A percentile compares a stretch with the other conserved stretches of the same genome.
Evolutionary conservation across 352 stramenopile genomes (phyloP).

Genomic region (Hyaloperonospora arabidopsidis): DNA sequence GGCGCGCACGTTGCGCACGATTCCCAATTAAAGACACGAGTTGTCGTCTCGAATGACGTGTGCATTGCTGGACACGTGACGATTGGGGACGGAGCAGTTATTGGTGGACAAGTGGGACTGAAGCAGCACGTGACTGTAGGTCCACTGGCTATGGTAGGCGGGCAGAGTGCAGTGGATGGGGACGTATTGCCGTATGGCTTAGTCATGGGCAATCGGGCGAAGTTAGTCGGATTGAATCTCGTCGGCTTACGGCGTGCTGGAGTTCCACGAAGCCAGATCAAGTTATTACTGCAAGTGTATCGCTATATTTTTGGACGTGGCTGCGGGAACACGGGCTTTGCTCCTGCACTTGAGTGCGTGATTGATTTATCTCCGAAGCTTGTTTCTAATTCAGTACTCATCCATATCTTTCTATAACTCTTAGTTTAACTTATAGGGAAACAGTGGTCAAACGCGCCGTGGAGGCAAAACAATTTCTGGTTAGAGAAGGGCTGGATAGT

Average conservation of each 20-base stretch:
- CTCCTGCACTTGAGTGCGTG: constrained; percentile 60
- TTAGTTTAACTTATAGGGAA: constrained; percentile 45
- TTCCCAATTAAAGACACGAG: constrained; percentile 45
- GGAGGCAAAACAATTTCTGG: constrained; percentile 45
- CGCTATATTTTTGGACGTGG: constrained; percentile 64
- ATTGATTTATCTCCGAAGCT: background rate
- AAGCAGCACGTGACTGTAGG: constrained; percentile 74
- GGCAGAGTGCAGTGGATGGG: constrained; percentile 72
- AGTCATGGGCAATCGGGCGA: constrained; percentile 66
- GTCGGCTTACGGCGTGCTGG: constrained; percentile 59
- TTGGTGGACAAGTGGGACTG: constrained; percentile 68
- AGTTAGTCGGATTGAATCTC: constrained; percentile 69
- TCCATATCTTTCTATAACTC: constrained; percentile 1
- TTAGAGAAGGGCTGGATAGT: constrained; percentile 30
- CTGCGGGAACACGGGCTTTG: constrained; percentile 59
- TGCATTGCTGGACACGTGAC: constrained; percentile 73
- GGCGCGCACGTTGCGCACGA: constrained; percentile 73
- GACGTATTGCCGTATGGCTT: constrained; percentile 77
- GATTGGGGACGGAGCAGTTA: constrained; percentile 66
- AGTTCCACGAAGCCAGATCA: constrained; percentile 57
- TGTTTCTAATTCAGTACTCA: background rate
- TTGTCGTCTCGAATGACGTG: constrained; percentile 79
- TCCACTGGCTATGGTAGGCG: constrained; percentile 66
- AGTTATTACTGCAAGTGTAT: constrained; percentile 67
- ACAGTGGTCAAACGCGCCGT: constrained; percentile 47